Conservation (phyloP, 2,329 filamentous ascomycete genomes). For the Falciphora oryzae region DNA sequence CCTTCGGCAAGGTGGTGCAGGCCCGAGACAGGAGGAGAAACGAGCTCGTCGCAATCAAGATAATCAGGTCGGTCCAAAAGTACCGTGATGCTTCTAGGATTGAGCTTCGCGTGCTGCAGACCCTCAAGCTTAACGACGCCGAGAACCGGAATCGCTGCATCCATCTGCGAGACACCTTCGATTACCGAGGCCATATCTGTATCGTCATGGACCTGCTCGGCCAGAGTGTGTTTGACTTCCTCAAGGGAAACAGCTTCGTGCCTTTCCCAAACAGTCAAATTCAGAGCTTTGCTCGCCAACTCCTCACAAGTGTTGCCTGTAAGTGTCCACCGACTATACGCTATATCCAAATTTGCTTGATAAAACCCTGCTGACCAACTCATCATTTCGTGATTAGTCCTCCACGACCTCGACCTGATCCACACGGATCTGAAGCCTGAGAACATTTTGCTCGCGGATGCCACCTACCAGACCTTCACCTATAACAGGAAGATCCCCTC, state of each 20-base stretch:
- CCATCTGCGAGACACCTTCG: conserved; percentile 92
- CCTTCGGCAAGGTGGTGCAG: conserved; percentile 96
- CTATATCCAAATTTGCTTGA: conserved; percentile 5
- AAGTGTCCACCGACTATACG: conserved; percentile 34
- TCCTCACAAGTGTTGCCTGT: conserved; percentile 98
- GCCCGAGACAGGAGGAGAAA: conserved; percentile 74
- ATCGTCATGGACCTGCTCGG: conserved; percentile 72
- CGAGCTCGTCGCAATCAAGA: conserved; percentile 87
- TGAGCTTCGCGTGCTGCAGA: conserved; percentile 87
- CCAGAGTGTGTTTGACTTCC: conserved; percentile 96
- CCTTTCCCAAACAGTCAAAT: conserved; percentile 99
- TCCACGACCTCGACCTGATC: conserved; percentile 95
- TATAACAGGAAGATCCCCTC: conserved; percentile 66
- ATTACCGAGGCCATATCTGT: conserved; percentile 96
- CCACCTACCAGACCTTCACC: conserved; percentile 62
- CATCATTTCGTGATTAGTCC: conserved; percentile 40
- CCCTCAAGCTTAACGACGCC: conserved; percentile 83
- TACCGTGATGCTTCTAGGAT: conserved; percentile 95
- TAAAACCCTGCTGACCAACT: neutral
- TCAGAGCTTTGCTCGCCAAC: conserved; percentile 89
- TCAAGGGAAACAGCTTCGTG: conserved; percentile 92
- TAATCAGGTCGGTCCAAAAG: conserved; percentile 96
- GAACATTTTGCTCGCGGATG: conserved; percentile 63
- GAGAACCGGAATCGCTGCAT: conserved; percentile 95
- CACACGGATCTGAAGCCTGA: conserved; percentile 77